Conservation (phyloP, 768 basidiomycete species). For the Dacryopinax spathularia region DNA sequence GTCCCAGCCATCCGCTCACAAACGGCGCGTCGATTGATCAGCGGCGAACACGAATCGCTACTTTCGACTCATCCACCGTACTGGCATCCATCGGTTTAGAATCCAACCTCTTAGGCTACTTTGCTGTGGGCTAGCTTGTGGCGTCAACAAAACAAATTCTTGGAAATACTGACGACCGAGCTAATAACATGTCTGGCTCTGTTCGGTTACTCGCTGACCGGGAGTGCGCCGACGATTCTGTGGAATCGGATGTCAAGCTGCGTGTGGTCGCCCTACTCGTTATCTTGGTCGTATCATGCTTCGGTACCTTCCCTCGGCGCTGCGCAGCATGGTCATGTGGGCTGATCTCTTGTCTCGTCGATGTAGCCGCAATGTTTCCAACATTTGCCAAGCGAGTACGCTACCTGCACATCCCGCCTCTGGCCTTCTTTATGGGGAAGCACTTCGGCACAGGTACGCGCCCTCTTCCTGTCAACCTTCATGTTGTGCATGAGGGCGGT, state of each 20-base stretch:
- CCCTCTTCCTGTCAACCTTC: neutral
- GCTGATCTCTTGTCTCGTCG: neutral
- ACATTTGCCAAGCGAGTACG: constrained; percentile 41
- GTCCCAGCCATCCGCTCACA: neutral
- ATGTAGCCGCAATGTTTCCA: constrained; percentile 55
- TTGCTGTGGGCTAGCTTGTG: too few species aligned
- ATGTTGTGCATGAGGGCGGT: neutral
- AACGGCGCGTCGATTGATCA: neutral
- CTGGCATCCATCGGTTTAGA: too few species aligned
- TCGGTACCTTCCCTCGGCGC: constrained; percentile 30
- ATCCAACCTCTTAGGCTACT: too few species aligned
- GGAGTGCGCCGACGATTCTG: neutral
- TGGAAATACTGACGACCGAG: neutral
- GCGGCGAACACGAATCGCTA: neutral
- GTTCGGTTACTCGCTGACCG: neutral
- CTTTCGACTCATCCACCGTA: neutral
- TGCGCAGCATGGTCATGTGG: constrained; percentile 12
- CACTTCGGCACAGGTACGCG: constrained; percentile 62
- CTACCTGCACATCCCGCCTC: constrained; percentile 45
- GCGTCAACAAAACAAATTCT: neutral
- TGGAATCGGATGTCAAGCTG: neutral
- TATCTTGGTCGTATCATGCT: constrained; percentile 48
- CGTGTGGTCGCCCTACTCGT: constrained; percentile 15
- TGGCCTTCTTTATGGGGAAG: constrained; percentile 72
- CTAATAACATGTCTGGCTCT: neutral